Evolutionary conservation across 305 asterid genomes (phyloP), one percentile per base, ranked within the genome.

Genomic region (Withania somnifera): DNA sequence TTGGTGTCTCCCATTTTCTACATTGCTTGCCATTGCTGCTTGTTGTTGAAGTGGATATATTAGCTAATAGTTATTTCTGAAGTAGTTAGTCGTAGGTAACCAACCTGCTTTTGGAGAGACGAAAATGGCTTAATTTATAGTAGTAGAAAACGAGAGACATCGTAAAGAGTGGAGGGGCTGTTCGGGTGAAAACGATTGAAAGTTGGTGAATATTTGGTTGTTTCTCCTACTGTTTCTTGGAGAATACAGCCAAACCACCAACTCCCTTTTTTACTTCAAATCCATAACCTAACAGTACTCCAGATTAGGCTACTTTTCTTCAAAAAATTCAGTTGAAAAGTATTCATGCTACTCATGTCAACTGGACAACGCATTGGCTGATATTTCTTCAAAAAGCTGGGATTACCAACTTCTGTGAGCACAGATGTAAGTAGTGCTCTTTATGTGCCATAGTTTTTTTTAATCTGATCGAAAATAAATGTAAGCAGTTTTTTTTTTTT

Each of bases 1-100:
- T 79, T 83, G 87, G 66, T 88, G 90, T 82, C 85, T 85, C 5
- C 83, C 79, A 67, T 56, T 68, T 45, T 82, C 84, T 19, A 77
- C 82, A 60, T 32, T 75, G 26, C 4, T 51, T 42, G 85, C 81
- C 84, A 82, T 82, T 28, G 6, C 54, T 40, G 14, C 0, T 20
- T 20, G 66, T 0, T 24, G 1, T 58, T 58, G 34, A 11, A 58
- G n/a, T 24, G 15, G 4, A 58, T 58, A 58, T 11, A 11, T 58
- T 58, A 58, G 66, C n/a, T 58, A n/a, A 24, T 58, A 13, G 10
- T 58, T 24, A 34, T 58, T 58, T 58, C 9, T 24, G n/a, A 11
- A 24, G 36, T 67, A 67, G 30, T 10, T 4, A n/a, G 52, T n/a
- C 30, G 22, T n/a, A 67, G 6, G 28, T 67, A 4, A 67, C 52